Percentiles rank a stretch among this genome's conserved stretches.
Conservation (phyloP, 2,329 filamentous ascomycete species). For the Pseudogymnoascus pannorum region DNA sequence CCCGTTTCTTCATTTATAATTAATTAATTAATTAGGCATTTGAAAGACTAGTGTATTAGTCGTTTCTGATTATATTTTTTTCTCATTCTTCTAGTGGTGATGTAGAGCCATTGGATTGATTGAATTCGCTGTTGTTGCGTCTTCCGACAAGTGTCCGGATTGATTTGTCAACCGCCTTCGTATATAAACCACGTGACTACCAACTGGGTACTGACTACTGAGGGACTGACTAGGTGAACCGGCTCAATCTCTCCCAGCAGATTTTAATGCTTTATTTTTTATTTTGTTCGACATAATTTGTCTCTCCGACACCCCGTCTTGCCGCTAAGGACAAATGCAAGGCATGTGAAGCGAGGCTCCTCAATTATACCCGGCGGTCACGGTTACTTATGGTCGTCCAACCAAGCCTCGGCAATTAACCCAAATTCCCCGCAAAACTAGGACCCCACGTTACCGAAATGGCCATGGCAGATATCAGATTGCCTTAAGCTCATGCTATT, state of each 20-base stretch:
- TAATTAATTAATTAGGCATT: no score
- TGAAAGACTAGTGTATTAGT: no score
- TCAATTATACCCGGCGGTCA: neutral
- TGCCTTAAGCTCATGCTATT: neutral
- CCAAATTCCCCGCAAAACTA: neutral
- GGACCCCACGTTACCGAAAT: neutral
- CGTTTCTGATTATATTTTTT: no score
- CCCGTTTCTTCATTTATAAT: no score
- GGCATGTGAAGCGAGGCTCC: neutral
- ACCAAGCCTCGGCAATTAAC: conserved; percentile 1
- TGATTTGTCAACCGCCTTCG: no score
- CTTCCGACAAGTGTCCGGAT: no score
- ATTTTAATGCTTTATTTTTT: neutral
- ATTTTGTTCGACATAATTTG: neutral
- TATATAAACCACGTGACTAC: neutral
- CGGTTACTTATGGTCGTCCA: neutral
- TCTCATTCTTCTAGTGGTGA: no score
- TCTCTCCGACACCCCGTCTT: neutral
- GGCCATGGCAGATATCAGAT: neutral
- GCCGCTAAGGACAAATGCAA: neutral
- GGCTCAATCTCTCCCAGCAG: neutral
- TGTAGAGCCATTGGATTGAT: no score
- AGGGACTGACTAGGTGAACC: neutral
- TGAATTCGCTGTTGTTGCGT: no score
- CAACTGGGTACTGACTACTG: neutral